Evolutionary conservation across 805 yeast genomes (phyloP), one percentile per base, ranked within the genome.

Genomic region (Teunomyces aglyptinius): DNA sequence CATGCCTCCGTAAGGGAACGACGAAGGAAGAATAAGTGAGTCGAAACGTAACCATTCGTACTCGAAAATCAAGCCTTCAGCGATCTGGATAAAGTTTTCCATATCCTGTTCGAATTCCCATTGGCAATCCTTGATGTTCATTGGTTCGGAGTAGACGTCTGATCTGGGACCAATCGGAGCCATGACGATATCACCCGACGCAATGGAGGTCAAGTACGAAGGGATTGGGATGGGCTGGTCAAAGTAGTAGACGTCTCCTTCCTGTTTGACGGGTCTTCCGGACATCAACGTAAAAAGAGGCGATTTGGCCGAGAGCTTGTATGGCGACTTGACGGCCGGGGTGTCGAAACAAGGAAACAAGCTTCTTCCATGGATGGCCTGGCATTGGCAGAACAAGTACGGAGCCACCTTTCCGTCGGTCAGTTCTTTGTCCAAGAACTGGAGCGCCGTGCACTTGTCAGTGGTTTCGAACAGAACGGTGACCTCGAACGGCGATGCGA

Each of bases 1-100:
- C 71, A 67, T 67, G n/a, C 70, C 71, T 15, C 71, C 71, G 45
- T 65, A 67, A 3, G 71, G 71, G 48, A 65, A 67, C 34, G 63
- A 56, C 31, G 50, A 35, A 0, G 71, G 71, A 16, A 67, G 48
- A n/a, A 67, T 61, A 48, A 67, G 56, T n/a, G 67, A 63, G 52
- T 67, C 68, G 47, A 61, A 67, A 27, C 60, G 50, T 6, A 51
- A 44, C 71, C 71, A 67, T 52, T 67, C 70, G 53, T 67, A 67
- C 26, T 56, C 58, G 48, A 65, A 67, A 6, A 64, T 54, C 51
- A 65, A 57, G 15, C 54, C 48, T 48, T 67, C 71, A n/a, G 70
- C 70, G 34, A 65, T 59, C 48, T 61, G 55, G 42, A 67, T 54
- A 48, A 64, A 67, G 49, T 56, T 57, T 45, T 67, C 70, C 67